phyloP scores from a whole-genome alignment of 371 early-diverging fungal species.

The Mucor ambiguus region DNA sequence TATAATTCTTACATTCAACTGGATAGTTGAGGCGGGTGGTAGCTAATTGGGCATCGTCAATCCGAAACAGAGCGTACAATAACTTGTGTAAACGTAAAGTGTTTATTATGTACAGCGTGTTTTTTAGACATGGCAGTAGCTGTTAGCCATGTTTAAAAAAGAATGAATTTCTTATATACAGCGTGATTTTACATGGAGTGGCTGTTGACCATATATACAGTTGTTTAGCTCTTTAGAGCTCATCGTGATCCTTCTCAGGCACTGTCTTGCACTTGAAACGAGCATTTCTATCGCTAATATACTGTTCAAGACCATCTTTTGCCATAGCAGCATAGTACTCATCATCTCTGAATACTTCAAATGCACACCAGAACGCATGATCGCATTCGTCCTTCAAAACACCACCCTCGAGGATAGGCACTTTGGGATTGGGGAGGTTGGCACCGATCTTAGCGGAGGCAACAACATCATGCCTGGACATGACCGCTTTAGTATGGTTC shows the following conservation, averaged over 20 bases:
- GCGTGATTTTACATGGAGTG: conserved; percentile 31
- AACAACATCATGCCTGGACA: conserved; percentile 32
- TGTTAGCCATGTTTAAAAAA: conserved; percentile 12
- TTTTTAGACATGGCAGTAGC: conserved; percentile 10
- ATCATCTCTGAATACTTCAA: conserved; percentile 22
- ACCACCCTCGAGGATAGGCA: conserved; percentile 33
- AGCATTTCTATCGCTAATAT: conserved; percentile 20
- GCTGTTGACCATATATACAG: conserved; percentile 23
- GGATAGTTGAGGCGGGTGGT: no score
- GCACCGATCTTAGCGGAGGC: conserved; percentile 34
- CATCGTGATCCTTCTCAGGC: neutral
- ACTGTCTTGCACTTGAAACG: conserved; percentile 23
- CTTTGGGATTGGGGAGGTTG: conserved; percentile 17
- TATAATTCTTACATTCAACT: neutral
- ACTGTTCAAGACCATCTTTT: conserved; percentile 14
- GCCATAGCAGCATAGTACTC: conserved; percentile 27
- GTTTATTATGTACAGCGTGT: conserved; percentile 19
- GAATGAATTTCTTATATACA: conserved; percentile 9
- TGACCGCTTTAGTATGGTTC: neutral
- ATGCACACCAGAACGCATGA: conserved; percentile 40
- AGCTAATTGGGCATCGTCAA: no score
- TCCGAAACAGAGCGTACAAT: no score
- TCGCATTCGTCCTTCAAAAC: conserved; percentile 37
- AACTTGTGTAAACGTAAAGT: neutral
- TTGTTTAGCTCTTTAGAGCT: conserved; percentile 4